These are phyloP conservation scores for Aspergillus costaricaensis DNA, from an alignment of 2,329 filamentous ascomycete genomes.

Conservation along the genomic window DNA sequence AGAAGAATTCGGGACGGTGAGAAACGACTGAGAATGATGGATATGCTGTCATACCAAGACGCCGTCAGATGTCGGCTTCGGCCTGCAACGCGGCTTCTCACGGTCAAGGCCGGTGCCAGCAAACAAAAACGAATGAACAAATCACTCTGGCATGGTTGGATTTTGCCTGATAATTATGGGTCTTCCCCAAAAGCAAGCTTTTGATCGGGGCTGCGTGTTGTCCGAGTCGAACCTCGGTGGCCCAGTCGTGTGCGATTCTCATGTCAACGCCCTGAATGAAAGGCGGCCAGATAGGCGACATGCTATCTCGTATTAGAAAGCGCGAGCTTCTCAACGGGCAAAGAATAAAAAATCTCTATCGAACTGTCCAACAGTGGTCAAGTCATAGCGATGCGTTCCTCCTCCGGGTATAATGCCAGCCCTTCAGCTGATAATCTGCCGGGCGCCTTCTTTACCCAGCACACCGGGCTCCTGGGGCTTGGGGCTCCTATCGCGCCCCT, in stretches of 20 bases:
- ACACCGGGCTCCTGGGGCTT: constrained; percentile 94
- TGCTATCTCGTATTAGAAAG: background rate
- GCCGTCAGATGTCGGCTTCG: background rate
- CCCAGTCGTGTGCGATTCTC: background rate
- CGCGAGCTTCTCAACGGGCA: background rate
- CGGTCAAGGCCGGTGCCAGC: background rate
- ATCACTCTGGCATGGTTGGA: background rate
- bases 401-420: background rate
- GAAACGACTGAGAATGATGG: background rate
- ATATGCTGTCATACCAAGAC: background rate
- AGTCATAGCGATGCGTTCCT: background rate
- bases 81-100: background rate
- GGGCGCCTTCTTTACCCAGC: constrained; percentile 88
- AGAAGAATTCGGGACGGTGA: background rate
- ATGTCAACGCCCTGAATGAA: background rate
- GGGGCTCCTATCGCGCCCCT: constrained; percentile 84
- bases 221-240: background rate
- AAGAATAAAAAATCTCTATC: constrained; percentile 2
- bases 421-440: constrained; percentile 70
- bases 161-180: background rate
- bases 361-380: constrained; percentile 4
- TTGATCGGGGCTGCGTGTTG: background rate
- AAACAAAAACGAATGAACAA: background rate
- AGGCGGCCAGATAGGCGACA: constrained; percentile 1
- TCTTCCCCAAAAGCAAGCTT: background rate